Base-by-base conservation (phyloP, 164 flowering plant genomes). In the Hamamelis virginiana region DNA sequence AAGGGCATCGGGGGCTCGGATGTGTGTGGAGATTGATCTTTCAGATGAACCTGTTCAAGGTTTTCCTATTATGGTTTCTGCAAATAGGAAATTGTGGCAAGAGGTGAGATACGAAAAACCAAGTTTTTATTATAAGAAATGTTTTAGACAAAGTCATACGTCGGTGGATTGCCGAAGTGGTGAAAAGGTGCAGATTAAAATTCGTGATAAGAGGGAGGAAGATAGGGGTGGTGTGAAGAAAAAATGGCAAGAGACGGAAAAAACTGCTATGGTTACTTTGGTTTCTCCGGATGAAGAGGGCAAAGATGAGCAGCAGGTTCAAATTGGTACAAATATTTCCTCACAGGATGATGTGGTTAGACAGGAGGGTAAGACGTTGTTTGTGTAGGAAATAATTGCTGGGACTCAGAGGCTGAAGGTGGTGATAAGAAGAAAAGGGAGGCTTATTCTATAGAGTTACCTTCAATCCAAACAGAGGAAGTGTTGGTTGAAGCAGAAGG, bases 21-120 rank as follows among this genome's bases (percentile, higher is more conserved):
- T 64, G 21, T 64, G 67, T 26, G 67, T 64, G 21, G 57, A 64
- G n/a, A 38, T 64, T 8, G 67, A 64, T 64, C 16, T 64, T 4
- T 9, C 1, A 10, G 43, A 23, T 1, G 57, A 64, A 10, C n/a
- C 41, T 1, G 23, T 64, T 12, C 4, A 25, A 28, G 56, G 57
- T 10, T 64, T 64, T 48, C 67, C 67, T 0, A 47, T 64, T 2
- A 43, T 64, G 9, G 11, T 50, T 47, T 23, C 38, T 0, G 9
- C n/a, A 5, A 64, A 26, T 5, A 33, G 11, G 4, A 26, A 13
- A 0, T 2, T 47, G 12, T 64, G 57, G 67, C 67, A 64, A 21
- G 43, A 48, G 4, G 67, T 26, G 1, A 26, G 9, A 14, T 64
- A 64, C 28, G 67, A 64, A 16, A 64, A 48, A 27, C 16, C 19